Base-by-base conservation (phyloP, 306 rosid species). In the Myrica gale region DNA sequence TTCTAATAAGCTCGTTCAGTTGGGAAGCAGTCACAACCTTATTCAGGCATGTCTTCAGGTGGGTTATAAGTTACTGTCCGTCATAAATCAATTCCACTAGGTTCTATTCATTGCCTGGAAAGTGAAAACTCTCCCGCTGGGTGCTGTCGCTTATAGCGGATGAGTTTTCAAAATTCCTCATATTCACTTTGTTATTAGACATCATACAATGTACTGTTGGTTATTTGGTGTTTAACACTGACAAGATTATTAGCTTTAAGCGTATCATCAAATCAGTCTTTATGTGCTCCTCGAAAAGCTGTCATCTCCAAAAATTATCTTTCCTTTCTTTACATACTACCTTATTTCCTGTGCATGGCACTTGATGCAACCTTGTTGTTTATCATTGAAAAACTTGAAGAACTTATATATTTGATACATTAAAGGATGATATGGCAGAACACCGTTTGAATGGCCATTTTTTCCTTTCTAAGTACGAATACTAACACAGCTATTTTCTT, bases 31-130 rank as follows among this genome's bases (percentile, higher is more conserved):
- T 79, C 96, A 84, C 80, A 87, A 89, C 80, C 66, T 46, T 55
- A 79, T 96, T 79, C 87, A 84, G 75, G 80, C 90, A 72, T 82
- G 61, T 88, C 96, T 96, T 74, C 92, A 90, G 99, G 99, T 92
- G 82, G 71, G 87, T 79, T 44, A 55, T 78, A 39, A 21, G 46
- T 65, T 37, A 39, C n/a, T 17, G 9, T 39, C 46, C 46, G 16
- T 65, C 50, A 2, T 26, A 66, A 66, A 66, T 19, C 51, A 66
- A 66, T 42, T 66, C 70, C 48, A 42, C 13, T n/a, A 43, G 8
- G 50, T 41, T 48, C 50, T 41, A 42, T n/a, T 17, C 15, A 41
- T 66, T 66, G 6, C 57, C 77, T 26, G 48, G 55, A 72, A 77
- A 71, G 21, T 66, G 12, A 13, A n/a, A 66, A 17, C 15, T 26